Conservation (phyloP, 202 grass and related monocot genomes). For the Carex sylvatica region DNA sequence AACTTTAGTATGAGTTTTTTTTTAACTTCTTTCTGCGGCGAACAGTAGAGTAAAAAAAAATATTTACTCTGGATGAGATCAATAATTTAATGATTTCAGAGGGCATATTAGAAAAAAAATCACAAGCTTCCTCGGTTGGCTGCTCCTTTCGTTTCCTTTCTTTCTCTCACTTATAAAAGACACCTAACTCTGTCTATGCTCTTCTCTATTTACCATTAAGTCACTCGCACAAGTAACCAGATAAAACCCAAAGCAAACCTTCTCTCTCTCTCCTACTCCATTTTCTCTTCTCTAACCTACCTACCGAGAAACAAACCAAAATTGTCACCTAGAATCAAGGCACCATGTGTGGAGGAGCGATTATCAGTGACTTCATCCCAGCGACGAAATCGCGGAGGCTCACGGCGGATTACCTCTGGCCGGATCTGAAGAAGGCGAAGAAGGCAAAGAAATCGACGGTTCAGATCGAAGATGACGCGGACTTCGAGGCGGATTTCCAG, state of each 20-base stretch:
- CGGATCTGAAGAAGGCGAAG: conserved; percentile 25
- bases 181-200: neutral
- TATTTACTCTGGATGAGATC: neutral
- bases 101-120: neutral
- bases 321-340: neutral
- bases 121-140: neutral
- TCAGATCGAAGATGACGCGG: neutral
- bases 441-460: neutral
- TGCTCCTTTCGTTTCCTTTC: neutral
- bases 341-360: conserved; percentile 47
- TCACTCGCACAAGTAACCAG: neutral
- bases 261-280: neutral
- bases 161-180: neutral
- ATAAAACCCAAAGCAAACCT: neutral
- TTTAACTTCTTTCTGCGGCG: no score
- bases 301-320: neutral
- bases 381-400: neutral
- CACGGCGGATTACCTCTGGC: conserved; percentile 30
- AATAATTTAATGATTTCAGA: neutral
- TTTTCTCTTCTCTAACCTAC: neutral
- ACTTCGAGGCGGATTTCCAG: conserved; percentile 41
- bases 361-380: conserved; percentile 39
- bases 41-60: no score
- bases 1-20: neutral
- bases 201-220: neutral